Evolutionary conservation across 106 monocot genomes (phyloP), one percentile per base, ranked within the genome.

Genomic region (Gastrodia elata): DNA sequence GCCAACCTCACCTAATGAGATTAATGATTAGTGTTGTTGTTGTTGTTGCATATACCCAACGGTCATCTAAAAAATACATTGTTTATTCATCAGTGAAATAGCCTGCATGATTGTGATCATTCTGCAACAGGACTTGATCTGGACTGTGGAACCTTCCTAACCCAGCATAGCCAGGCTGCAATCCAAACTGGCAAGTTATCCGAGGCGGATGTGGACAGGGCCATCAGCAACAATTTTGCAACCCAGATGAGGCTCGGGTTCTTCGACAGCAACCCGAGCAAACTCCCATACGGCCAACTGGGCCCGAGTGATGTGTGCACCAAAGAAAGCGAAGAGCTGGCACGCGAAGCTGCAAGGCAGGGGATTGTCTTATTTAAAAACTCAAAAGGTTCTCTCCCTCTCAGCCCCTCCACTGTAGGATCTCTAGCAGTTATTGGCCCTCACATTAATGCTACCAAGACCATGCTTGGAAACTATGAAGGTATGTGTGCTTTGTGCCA

Each of bases 381-480:
- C 84, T 35, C 32, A 75, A 77, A 78, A 0, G 65, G 44, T 5
- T 1, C 85, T 1, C 82, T 98, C 13, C 98, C 98, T 0, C 73
- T 98, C 37, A 61, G 78, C 20, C 30, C 88, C n/a, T 77, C 73
- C 16, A 55, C 80, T 68, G 70, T 87, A 61, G 82, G 72, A 5
- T 80, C 91, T 0, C 65, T 98, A 18, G 98, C 98, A 0, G 90
- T 98, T 10, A 93, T 98, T 39, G 98, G 98, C 8, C 98, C 98
- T 15, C 93, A 98, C 49, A 93, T 91, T 38, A 93, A 93, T 59
- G 98, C 79, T 71, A 91, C 91, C 32, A 83, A 81, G 61, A 91
- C 93, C 38, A 98, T 98, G 98, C 83, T 98, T 36, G 98, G 98
- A 1, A 98, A 98, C 73, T 98, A 98, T 39, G 98, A 88, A 87